Evolutionary conservation across 805 yeast genomes (phyloP).

Genomic region (Ogataea zsoltii): DNA sequence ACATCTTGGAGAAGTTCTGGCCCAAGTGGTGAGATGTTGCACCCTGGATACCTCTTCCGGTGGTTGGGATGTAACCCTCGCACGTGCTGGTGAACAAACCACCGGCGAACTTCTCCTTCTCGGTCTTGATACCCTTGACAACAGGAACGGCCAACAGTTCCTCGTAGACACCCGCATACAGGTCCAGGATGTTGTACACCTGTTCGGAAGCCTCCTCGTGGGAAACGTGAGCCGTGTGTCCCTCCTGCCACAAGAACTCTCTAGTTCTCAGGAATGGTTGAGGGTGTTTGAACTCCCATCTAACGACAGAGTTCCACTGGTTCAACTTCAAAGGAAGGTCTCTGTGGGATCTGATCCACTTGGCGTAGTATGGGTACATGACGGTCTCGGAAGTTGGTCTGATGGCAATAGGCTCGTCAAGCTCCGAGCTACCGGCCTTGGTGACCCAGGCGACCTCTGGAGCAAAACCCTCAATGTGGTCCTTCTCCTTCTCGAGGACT

Average conservation of each 20-base stretch:
- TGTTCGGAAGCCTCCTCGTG: conserved; percentile 78
- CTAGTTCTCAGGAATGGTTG: conserved; percentile 99
- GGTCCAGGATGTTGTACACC: conserved; percentile 82
- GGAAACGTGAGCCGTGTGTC: conserved; percentile 96
- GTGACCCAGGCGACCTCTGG: conserved; percentile 99
- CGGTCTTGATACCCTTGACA: conserved; percentile 91
- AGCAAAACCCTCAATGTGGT: conserved; percentile 98
- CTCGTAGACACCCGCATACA: conserved; percentile 81
- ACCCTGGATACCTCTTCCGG: conserved; percentile 99
- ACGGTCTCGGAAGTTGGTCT: conserved; percentile 99
- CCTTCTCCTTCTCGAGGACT: conserved; percentile 96
- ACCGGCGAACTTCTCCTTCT: conserved; percentile 98
- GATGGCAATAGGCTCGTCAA: conserved; percentile 98
- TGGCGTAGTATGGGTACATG: conserved; percentile 99
- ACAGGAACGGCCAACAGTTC: conserved; percentile 97
- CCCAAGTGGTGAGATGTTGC: conserved; percentile 98
- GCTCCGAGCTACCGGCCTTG: conserved; percentile 87
- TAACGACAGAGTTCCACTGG: conserved; percentile 99
- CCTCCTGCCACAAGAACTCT: conserved; percentile 99
- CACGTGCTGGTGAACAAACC: conserved; percentile 93
- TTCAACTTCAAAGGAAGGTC: conserved; percentile 94
- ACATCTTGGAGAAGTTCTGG: conserved; percentile 98
- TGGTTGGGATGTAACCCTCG: conserved; percentile 96
- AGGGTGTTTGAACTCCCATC: conserved; percentile 99
- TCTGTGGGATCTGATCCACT: conserved; percentile 98